phyloP scores from a whole-genome alignment of 345 rosid genomes.

The Eucalyptus rudis region DNA sequence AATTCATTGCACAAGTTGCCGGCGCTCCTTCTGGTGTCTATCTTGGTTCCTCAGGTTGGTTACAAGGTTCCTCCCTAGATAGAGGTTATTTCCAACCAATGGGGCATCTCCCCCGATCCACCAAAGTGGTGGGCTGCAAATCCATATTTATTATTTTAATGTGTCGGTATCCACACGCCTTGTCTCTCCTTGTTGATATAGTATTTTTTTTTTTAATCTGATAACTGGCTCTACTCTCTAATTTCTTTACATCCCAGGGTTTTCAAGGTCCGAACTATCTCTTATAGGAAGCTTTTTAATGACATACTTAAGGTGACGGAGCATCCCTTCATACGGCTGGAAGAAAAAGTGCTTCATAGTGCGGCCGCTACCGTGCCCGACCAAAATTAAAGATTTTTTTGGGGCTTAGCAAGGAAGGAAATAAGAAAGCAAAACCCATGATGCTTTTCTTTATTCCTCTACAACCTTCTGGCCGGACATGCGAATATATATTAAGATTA shows the following conservation, averaged over 20 bases:
- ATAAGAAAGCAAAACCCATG: background rate
- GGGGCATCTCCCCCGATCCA: fast-evolving
- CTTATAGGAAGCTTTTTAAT: background rate
- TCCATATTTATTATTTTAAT: too few species aligned
- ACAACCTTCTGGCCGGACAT: background rate
- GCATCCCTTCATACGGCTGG: background rate
- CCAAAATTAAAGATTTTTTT: background rate
- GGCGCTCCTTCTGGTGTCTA: fast-evolving
- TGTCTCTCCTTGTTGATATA: fast-evolving
- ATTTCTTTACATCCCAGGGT: background rate
- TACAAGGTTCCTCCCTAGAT: background rate
- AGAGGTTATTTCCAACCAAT: background rate
- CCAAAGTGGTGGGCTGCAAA: background rate
- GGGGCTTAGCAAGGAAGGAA: background rate
- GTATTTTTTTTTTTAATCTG: background rate
- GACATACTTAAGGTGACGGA: background rate
- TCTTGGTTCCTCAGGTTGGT: background rate
- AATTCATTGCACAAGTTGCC: background rate
- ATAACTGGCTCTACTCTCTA: background rate
- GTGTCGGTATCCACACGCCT: fast-evolving
- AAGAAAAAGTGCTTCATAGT: background rate
- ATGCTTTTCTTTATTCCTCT: background rate
- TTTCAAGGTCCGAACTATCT: background rate
- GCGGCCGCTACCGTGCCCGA: background rate
- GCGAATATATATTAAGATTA: background rate